phyloP scores from a whole-genome alignment of 2,329 filamentous ascomycete genomes.

The Xylaria sp. region DNA sequence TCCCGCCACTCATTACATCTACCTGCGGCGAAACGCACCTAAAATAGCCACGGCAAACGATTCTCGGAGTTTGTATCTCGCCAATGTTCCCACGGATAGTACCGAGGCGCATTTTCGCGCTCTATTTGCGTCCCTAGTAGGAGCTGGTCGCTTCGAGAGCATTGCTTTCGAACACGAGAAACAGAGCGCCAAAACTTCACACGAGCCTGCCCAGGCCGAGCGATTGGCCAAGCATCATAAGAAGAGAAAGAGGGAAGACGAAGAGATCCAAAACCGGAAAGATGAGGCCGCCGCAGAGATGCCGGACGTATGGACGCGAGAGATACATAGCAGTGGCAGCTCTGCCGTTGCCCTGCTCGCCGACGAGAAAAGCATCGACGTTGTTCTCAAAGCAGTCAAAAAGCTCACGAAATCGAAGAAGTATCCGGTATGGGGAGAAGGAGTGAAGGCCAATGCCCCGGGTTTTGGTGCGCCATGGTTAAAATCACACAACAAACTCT shows the following conservation, averaged over 20 bases:
- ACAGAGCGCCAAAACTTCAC: slow-evolving; percentile 34
- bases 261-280: slow-evolving; percentile 37
- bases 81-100: slow-evolving; percentile 81
- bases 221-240: slow-evolving; percentile 40
- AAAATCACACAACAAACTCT: slow-evolving; percentile 63
- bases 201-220: slow-evolving; percentile 42
- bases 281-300: slow-evolving; percentile 58
- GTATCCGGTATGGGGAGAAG: slow-evolving; percentile 64
- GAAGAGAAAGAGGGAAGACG: slow-evolving; percentile 45
- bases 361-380: slow-evolving; percentile 71
- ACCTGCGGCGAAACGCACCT: slow-evolving; percentile 77
- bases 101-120: slow-evolving; percentile 71
- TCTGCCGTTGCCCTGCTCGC: slow-evolving; percentile 79
- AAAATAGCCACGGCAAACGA: slow-evolving; percentile 70
- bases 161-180: slow-evolving; percentile 67
- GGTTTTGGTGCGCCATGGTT: slow-evolving; percentile 53
- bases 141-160: slow-evolving; percentile 70
- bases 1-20: slow-evolving; percentile 72
- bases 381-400: slow-evolving; percentile 68
- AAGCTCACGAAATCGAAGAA: slow-evolving; percentile 56
- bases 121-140: slow-evolving; percentile 69
- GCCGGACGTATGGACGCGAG: slow-evolving; percentile 67
- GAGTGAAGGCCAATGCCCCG: slow-evolving; percentile 51
- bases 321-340: slow-evolving; percentile 66
- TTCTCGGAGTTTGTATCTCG: slow-evolving; percentile 77